Evolutionary conservation across 352 stramenopile genomes (phyloP).

Genomic region (Pythium biforme): DNA sequence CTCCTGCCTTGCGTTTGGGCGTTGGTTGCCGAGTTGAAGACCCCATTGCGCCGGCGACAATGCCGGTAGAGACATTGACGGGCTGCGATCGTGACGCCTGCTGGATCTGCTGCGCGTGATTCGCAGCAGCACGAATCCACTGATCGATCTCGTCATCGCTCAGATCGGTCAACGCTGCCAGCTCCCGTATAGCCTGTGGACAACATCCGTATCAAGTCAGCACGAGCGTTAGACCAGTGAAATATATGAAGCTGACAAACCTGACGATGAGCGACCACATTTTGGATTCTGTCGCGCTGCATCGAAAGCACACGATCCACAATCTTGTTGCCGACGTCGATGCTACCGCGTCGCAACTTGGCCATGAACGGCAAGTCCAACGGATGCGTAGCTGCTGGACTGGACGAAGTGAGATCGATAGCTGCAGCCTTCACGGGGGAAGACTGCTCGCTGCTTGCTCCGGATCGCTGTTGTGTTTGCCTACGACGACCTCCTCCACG

Average conservation of each 20-base stretch:
- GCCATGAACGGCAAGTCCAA: constrained; percentile 54
- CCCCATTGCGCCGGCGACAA: neutral
- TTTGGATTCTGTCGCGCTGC: constrained; percentile 54
- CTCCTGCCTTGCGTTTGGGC: constrained; percentile 44
- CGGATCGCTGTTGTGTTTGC: constrained; percentile 29
- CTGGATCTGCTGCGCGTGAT: constrained; percentile 20
- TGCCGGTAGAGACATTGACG: constrained; percentile 7
- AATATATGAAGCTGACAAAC: constrained; percentile 2
- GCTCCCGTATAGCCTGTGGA: constrained; percentile 41
- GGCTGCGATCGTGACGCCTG: constrained; percentile 26
- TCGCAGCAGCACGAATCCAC: constrained; percentile 41
- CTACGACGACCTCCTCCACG: constrained; percentile 50
- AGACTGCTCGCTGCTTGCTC: constrained; percentile 31
- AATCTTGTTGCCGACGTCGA: constrained; percentile 44
- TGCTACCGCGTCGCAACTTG: constrained; percentile 33
- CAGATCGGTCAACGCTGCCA: constrained; percentile 59
- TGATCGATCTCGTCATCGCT: constrained; percentile 60
- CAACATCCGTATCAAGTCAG: neutral
- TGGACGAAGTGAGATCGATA: constrained; percentile 22
- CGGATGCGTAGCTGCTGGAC: constrained; percentile 29
- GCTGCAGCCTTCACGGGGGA: constrained; percentile 31
- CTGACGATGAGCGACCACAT: constrained; percentile 43
- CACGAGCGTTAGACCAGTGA: neutral
- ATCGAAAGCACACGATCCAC: constrained; percentile 51
- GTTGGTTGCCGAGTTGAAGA: constrained; percentile 38